These are phyloP conservation scores for Russula ochroleuca DNA, from an alignment of 768 basidiomycete genomes.

Conservation along the genomic window DNA sequence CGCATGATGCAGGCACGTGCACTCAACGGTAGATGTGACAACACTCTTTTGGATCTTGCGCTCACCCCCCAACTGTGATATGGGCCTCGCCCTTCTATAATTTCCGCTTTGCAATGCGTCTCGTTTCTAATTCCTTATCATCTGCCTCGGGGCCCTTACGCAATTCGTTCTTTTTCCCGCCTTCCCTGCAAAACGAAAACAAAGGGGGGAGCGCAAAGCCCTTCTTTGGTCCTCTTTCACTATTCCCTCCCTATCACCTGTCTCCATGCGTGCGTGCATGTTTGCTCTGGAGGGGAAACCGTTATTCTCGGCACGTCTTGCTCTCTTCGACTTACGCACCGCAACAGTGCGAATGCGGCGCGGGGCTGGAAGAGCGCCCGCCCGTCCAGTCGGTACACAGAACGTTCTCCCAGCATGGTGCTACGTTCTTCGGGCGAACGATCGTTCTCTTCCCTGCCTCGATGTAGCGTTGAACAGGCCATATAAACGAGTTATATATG, in stretches of 20 bases:
- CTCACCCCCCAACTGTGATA: not conserved
- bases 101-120: conserved; percentile 12
- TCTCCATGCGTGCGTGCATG: not conserved
- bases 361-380: conserved; percentile 12
- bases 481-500: not conserved
- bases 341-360: conserved; percentile 14
- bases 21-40: conserved; percentile 9
- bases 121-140: not conserved
- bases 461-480: not conserved
- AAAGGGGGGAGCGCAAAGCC: conserved; percentile 1
- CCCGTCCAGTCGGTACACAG: not conserved
- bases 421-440: not conserved
- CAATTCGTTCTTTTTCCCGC: not conserved
- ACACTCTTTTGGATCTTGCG: not conserved
- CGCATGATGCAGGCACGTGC: conserved; percentile 20
- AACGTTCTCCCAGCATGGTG: conserved; percentile 3
- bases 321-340: not conserved
- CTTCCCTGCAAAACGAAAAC: not conserved
- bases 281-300: conserved; percentile 1
- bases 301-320: not conserved
- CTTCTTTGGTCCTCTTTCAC: conserved; percentile 11
- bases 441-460: not conserved
- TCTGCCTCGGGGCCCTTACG: not conserved
- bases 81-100: conserved; percentile 7
- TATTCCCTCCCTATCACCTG: conserved; percentile 12